Evolutionary conservation across 164 flowering plant genomes (phyloP).

Genomic region (Chimonanthus praecox): DNA sequence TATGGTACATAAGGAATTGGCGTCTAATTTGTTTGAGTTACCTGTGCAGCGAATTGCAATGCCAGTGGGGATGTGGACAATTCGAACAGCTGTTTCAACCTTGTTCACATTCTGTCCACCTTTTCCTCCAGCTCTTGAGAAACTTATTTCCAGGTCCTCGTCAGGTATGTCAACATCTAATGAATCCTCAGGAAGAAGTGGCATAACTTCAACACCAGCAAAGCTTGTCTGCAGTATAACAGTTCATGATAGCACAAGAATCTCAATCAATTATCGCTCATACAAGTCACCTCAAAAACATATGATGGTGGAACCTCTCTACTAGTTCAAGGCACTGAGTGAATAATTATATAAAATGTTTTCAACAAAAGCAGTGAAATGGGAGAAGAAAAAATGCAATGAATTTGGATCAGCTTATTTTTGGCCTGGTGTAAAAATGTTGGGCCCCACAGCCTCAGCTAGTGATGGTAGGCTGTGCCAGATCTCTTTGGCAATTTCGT

Average conservation of each 20-base stretch:
- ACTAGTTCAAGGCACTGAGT: background rate
- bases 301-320: background rate
- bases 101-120: conserved; percentile 99
- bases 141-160: conserved; percentile 84
- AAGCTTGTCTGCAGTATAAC: conserved; percentile 73
- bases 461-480: background rate
- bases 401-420: background rate
- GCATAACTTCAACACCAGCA: conserved; percentile 97
- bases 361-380: background rate
- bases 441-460: background rate
- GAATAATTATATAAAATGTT: background rate
- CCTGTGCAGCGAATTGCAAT: conserved; percentile 93
- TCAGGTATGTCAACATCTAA: conserved; percentile 82
- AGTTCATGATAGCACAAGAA: background rate
- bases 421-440: background rate
- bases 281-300: conserved; percentile 1
- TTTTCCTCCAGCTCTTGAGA: conserved; percentile 89
- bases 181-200: conserved; percentile 92
- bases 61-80: conserved; percentile 94
- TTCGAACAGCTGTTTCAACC: conserved; percentile 96
- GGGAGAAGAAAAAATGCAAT: background rate
- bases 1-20: background rate
- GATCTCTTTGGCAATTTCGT: too few relatives aligned
- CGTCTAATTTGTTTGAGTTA: conserved; percentile 7
- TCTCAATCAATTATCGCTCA: background rate